Evolutionary conservation across 2,329 filamentous ascomycete genomes (phyloP).

Genomic region (Paracoccidioides lutzii): DNA sequence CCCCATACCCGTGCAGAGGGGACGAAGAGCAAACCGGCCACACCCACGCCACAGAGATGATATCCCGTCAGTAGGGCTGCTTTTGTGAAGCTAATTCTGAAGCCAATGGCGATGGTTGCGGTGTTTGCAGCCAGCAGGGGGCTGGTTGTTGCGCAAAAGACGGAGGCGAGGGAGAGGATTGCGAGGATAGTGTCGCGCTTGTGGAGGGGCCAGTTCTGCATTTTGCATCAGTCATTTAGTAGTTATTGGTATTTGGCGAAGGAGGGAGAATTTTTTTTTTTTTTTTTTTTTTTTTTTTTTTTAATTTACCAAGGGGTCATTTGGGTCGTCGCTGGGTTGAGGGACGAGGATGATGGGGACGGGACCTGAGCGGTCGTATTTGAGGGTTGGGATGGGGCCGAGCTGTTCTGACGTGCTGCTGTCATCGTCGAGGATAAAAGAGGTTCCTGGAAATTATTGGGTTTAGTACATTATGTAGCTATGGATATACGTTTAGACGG

Average conservation of each 20-base stretch:
- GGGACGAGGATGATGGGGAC: constrained; percentile 70
- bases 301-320: constrained; percentile 60
- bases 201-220: constrained; percentile 73
- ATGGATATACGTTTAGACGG: background rate
- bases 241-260: constrained; percentile 8
- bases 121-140: constrained; percentile 84
- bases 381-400: constrained; percentile 39
- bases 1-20: constrained; percentile 83
- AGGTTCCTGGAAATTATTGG: constrained; percentile 19
- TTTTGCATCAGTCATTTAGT: background rate
- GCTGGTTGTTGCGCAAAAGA: constrained; percentile 73
- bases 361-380: constrained; percentile 56
- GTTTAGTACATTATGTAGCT: background rate
- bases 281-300: constrained; percentile 17
- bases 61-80: constrained; percentile 77
- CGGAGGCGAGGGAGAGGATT: constrained; percentile 63
- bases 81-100: constrained; percentile 53
- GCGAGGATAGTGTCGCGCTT: constrained; percentile 67
- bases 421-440: constrained; percentile 51
- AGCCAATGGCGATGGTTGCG: constrained; percentile 58
- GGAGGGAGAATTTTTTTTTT: constrained; percentile 20
- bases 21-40: constrained; percentile 73
- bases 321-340: constrained; percentile 80
- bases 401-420: constrained; percentile 31
- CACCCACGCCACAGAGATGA: constrained; percentile 69